These are phyloP conservation scores for Cucurbita moschata DNA, from an alignment of 306 rosid genomes.

Conservation along the genomic window DNA sequence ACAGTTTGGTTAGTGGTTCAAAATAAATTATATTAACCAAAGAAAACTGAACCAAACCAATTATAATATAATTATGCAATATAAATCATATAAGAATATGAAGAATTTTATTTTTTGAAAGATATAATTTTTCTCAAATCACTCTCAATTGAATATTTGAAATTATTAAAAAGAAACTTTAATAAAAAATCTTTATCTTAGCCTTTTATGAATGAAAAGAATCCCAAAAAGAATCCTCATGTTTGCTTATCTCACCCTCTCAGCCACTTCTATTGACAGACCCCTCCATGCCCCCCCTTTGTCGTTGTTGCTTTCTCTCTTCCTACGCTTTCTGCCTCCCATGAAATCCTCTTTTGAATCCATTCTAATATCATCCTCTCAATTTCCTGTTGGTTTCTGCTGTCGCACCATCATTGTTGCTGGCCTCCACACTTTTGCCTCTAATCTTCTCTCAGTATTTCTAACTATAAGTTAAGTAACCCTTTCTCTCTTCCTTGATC, in stretches of 20 bases:
- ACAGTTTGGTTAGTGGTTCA: background rate
- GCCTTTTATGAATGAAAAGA: background rate
- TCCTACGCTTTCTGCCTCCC: background rate
- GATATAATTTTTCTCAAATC: background rate
- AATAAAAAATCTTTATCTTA: background rate
- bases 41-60: background rate
- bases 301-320: background rate
- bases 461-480: background rate
- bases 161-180: too few species aligned
- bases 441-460: background rate
- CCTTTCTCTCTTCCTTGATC: background rate
- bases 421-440: too few species aligned
- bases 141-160: background rate
- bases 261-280: background rate
- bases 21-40: background rate
- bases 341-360: background rate
- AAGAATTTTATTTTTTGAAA: too few species aligned
- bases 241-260: background rate
- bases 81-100: too few species aligned
- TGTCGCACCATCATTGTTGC: background rate
- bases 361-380: background rate
- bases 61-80: too few species aligned
- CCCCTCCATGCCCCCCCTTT: background rate
- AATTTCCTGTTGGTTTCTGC: background rate
- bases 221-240: background rate